Evolutionary conservation across 371 early-diverging fungal species (phyloP).

Genomic region (Rhizomucor pusillus): DNA sequence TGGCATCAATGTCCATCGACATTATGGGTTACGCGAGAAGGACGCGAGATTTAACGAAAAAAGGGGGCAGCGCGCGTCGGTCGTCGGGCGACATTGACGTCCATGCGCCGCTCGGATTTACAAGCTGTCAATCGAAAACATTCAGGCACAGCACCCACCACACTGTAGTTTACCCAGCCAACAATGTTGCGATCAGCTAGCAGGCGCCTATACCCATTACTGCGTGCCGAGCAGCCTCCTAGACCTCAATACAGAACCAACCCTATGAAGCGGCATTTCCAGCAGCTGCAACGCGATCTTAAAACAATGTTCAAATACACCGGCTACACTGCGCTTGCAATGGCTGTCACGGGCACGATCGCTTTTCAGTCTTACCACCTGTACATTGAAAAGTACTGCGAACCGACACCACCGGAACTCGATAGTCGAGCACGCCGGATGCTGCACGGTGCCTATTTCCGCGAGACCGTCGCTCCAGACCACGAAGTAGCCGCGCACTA

Average conservation of each 20-base stretch:
- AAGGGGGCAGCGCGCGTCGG: too few species aligned
- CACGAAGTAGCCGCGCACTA: slow-evolving; percentile 39
- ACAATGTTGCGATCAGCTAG: not conserved
- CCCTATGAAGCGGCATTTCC: slow-evolving; percentile 30
- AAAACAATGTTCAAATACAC: slow-evolving; percentile 33
- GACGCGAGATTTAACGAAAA: too few species aligned
- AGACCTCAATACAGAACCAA: slow-evolving; percentile 21
- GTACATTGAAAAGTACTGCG: slow-evolving; percentile 44
- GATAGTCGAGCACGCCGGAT: slow-evolving; percentile 40
- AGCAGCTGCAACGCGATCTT: slow-evolving; percentile 21
- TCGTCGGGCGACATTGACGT: too few species aligned
- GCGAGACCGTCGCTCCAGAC: slow-evolving; percentile 41
- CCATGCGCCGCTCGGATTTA: too few species aligned
- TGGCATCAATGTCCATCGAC: slow-evolving; percentile 20
- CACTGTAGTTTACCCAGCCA: not conserved
- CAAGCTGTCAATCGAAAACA: too few species aligned
- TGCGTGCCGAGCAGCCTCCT: not conserved
- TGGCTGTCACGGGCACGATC: slow-evolving; percentile 24
- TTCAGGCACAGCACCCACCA: too few species aligned
- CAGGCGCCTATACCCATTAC: not conserved
- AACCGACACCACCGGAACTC: slow-evolving; percentile 41
- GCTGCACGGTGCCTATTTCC: slow-evolving; percentile 49
- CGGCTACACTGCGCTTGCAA: slow-evolving; percentile 27
- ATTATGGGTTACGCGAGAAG: not conserved
- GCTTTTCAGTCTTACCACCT: slow-evolving; percentile 46